Percentiles rank a stretch among this genome's conserved stretches.
Evolutionary conservation across 2,329 filamentous ascomycete genomes (phyloP).

Genomic region (Fonsecaea multimorphosa): DNA sequence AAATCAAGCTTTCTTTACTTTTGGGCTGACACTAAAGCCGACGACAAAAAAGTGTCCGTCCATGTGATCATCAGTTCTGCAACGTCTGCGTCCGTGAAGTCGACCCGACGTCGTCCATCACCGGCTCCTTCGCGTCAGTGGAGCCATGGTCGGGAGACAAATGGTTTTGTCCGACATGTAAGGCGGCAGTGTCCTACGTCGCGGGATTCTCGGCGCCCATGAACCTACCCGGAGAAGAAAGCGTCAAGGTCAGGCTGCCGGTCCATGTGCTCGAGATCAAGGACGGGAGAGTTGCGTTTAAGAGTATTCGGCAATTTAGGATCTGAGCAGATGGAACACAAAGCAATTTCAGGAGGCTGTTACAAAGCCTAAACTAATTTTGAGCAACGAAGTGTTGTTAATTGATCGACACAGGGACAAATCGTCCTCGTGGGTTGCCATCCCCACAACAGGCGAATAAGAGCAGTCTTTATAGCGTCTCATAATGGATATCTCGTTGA

Average conservation of each 20-base stretch:
- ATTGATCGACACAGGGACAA: neutral
- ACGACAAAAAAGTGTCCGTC: neutral
- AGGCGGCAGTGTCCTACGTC: neutral
- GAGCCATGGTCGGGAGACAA: neutral
- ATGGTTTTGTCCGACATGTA: conserved; percentile 5
- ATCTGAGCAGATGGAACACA: neutral
- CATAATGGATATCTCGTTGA: too few species aligned
- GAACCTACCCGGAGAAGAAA: neutral
- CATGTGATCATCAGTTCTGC: conserved; percentile 7
- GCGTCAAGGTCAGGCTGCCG: neutral
- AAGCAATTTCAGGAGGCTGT: neutral
- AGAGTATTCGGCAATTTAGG: neutral
- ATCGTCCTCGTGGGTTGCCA: too few species aligned
- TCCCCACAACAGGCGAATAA: too few species aligned
- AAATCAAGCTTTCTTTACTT: too few species aligned
- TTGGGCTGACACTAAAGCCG: too few species aligned
- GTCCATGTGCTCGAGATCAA: conserved; percentile 7
- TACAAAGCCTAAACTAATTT: neutral
- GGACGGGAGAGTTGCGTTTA: neutral
- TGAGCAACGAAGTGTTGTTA: neutral
- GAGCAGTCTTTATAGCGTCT: too few species aligned
- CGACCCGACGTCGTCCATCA: neutral
- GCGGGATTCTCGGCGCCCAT: conserved; percentile 9
- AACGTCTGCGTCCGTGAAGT: conserved; percentile 7
- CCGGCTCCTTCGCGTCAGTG: neutral